Evolutionary conservation across 2,329 filamentous ascomycete species (phyloP).

Genomic region (Malbranchea cinnamomea): DNA sequence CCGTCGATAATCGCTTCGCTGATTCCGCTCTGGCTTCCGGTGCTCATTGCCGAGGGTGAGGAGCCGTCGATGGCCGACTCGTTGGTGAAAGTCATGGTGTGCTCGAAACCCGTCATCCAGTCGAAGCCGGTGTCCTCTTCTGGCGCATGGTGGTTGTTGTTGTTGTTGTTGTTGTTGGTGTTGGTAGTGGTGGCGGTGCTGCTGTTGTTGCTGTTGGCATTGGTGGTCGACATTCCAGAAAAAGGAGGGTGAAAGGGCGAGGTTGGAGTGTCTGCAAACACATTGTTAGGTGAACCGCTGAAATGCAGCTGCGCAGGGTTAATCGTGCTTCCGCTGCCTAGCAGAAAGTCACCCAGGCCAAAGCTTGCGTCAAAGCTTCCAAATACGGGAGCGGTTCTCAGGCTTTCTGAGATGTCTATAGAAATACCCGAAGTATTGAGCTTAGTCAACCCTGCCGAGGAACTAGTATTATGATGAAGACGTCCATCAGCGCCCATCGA

Average conservation of each 20-base stretch:
- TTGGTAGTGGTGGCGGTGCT: conserved; percentile 36
- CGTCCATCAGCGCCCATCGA: conserved; percentile 41
- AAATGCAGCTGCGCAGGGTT: conserved; percentile 40
- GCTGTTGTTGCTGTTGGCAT: too few species aligned
- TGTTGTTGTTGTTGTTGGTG: conserved; percentile 14
- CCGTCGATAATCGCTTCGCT: conserved; percentile 87
- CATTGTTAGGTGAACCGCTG: conserved; percentile 57
- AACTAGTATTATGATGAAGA: conserved; percentile 46
- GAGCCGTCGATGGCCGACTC: conserved; percentile 82
- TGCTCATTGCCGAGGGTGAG: conserved; percentile 91
- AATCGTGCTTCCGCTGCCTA: conserved; percentile 47
- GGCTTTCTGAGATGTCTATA: conserved; percentile 49
- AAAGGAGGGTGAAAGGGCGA: conserved; percentile 28
- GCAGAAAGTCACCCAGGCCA: conserved; percentile 55
- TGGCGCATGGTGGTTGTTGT: conserved; percentile 40
- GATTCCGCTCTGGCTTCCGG: conserved; percentile 76
- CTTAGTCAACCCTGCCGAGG: conserved; percentile 59
- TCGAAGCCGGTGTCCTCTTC: conserved; percentile 63
- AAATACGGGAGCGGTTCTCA: conserved; percentile 65
- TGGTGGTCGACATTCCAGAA: conserved; percentile 40
- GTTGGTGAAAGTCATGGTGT: conserved; percentile 57
- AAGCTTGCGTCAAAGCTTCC: conserved; percentile 52
- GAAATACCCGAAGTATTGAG: conserved; percentile 64
- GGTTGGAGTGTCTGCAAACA: conserved; percentile 25
- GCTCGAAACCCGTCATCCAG: conserved; percentile 73